Evolutionary conservation across 805 yeast genomes (phyloP).

Genomic region (Sugiyamaella lignohabitans): DNA sequence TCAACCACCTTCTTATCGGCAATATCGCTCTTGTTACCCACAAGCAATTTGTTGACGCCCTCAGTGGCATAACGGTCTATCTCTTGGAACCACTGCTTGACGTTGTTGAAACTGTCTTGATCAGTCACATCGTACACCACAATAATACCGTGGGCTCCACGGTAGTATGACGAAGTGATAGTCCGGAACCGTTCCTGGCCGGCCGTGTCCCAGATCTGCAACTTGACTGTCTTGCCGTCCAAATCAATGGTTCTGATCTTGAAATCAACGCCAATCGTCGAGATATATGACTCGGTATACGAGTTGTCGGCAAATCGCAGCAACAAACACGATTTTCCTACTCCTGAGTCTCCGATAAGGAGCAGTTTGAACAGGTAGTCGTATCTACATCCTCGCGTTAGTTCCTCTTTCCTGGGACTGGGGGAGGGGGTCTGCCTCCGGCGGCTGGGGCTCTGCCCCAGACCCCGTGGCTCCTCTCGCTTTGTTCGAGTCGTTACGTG

Average conservation of each 20-base stretch:
- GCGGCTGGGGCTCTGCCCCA: neutral
- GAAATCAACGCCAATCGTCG: conserved; percentile 97
- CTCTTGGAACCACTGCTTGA: conserved; percentile 97
- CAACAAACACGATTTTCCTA: conserved; percentile 92
- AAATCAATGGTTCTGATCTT: conserved; percentile 60
- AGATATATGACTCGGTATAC: conserved; percentile 92
- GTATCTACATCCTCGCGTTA: conserved; percentile 51
- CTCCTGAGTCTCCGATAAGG: conserved; percentile 97
- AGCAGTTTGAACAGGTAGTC: conserved; percentile 92
- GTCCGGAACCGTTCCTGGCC: conserved; percentile 99
- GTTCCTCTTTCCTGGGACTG: no score
- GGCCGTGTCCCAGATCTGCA: conserved; percentile 99
- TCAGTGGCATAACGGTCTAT: conserved; percentile 98
- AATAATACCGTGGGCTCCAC: conserved; percentile 98
- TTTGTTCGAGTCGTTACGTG: neutral
- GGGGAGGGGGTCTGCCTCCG: neutral
- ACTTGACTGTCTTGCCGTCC: conserved; percentile 94
- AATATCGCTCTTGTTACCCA: conserved; percentile 94
- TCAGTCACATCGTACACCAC: conserved; percentile 98
- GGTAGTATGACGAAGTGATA: conserved; percentile 92
- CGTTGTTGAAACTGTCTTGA: conserved; percentile 80
- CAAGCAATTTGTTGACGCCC: conserved; percentile 90
- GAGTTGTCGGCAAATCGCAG: conserved; percentile 96
- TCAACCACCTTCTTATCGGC: conserved; percentile 93
- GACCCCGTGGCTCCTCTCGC: neutral